Evolutionary conservation across 78 protist species (phyloP).

Genomic region (Polysphondylium violaceum): DNA sequence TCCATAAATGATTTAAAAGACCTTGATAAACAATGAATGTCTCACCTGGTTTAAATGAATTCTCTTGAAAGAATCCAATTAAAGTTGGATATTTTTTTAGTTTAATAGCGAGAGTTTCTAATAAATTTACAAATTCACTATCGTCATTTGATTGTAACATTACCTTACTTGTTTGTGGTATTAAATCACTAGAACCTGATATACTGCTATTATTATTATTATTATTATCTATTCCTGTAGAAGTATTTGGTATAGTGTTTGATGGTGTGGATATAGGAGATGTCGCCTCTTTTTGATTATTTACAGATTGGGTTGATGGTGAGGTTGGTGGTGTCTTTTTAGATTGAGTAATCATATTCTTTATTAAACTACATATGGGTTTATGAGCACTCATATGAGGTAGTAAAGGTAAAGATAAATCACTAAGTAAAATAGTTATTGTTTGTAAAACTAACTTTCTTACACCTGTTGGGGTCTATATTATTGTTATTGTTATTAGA

Average conservation of each 20-base stretch:
- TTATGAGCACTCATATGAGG: conserved; percentile 75
- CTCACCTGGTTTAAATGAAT: conserved; percentile 33
- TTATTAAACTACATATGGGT: conserved; percentile 69
- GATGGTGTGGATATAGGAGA: not conserved
- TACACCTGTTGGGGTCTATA: conserved; percentile 69
- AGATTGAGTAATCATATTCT: conserved; percentile 8
- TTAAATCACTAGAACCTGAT: conserved; percentile 1
- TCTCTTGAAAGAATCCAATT: conserved; percentile 71
- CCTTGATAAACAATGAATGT: conserved; percentile 72
- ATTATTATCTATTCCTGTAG: not conserved
- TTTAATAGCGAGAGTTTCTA: conserved; percentile 34
- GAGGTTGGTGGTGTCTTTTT: not conserved
- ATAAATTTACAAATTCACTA: conserved; percentile 67
- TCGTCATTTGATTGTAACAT: conserved; percentile 68
- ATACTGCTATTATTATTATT: not conserved
- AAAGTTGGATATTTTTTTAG: conserved; percentile 55
- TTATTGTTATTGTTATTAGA: not conserved
- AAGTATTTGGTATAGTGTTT: not conserved
- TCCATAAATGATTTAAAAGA: conserved; percentile 53
- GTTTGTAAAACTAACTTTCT: conserved; percentile 71
- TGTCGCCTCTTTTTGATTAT: not conserved
- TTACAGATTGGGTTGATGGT: not conserved
- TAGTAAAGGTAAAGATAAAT: conserved; percentile 68
- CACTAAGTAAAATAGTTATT: conserved; percentile 55
- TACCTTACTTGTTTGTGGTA: conserved; percentile 13